Percentiles rank a stretch among this genome's conserved stretches.
Evolutionary conservation across 2,329 filamentous ascomycete genomes (phyloP).

Genomic region (Pseudopithomyces chartarum): DNA sequence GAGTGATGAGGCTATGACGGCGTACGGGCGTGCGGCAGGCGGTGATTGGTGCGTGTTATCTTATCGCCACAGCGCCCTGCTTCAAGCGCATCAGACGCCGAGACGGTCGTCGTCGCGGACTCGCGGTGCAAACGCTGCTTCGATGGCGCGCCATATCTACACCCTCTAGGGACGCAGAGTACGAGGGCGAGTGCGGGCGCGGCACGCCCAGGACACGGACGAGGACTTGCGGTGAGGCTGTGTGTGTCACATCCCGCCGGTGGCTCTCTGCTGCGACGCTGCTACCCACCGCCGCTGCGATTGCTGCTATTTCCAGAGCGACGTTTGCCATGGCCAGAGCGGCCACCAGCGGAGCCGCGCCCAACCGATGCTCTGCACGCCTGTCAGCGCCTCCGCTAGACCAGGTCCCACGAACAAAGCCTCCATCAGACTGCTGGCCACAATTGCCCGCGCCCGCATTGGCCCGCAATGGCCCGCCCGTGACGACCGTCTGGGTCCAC

Average conservation of each 20-base stretch:
- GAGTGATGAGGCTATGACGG: slow-evolving; percentile 32
- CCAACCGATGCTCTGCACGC: slow-evolving; percentile 23
- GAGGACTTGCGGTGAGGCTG: slow-evolving; percentile 5
- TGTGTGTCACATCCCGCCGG: neutral
- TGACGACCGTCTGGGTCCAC: slow-evolving; percentile 14
- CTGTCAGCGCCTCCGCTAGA: slow-evolving; percentile 1
- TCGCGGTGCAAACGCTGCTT: slow-evolving; percentile 6
- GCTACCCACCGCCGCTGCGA: neutral
- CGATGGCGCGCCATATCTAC: too few species aligned
- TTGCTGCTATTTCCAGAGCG: slow-evolving; percentile 30
- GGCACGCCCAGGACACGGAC: too few species aligned
- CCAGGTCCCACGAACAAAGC: slow-evolving; percentile 5
- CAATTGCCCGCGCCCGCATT: slow-evolving; percentile 5
- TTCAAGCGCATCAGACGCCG: slow-evolving; percentile 3
- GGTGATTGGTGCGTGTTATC: slow-evolving; percentile 30
- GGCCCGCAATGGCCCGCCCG: neutral
- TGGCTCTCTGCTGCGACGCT: neutral
- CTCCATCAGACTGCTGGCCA: neutral
- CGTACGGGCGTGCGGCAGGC: slow-evolving; percentile 19
- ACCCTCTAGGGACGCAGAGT: too few species aligned
- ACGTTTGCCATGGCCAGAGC: slow-evolving; percentile 39
- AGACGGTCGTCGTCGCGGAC: slow-evolving; percentile 6
- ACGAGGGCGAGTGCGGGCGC: too few species aligned
- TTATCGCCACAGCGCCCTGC: slow-evolving; percentile 26
- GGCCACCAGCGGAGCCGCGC: slow-evolving; percentile 42